Conservation (phyloP, 805 yeast species). For the Suhomyces xylopsoci region DNA sequence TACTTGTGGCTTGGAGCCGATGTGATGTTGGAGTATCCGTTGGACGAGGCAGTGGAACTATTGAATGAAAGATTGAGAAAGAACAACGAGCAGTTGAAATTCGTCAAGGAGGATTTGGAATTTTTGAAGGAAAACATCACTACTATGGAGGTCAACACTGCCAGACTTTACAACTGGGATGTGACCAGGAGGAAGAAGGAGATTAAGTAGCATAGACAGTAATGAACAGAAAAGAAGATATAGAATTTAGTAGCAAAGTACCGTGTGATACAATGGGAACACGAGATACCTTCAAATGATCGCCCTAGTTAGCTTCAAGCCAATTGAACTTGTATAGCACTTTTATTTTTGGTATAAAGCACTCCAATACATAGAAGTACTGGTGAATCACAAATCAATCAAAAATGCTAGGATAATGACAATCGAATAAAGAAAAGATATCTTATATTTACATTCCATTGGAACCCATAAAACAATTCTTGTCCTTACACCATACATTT, state of each 20-base stretch:
- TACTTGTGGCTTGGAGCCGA: conserved; percentile 97
- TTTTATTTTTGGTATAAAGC: too few relatives aligned
- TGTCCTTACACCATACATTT: neutral
- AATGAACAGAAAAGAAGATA: neutral
- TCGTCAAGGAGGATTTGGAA: conserved; percentile 80
- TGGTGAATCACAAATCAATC: too few relatives aligned
- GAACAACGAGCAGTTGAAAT: conserved; percentile 55
- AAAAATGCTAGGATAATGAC: too few relatives aligned
- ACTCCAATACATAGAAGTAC: too few relatives aligned
- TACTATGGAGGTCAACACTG: conserved; percentile 96
- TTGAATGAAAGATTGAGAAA: conserved; percentile 58
- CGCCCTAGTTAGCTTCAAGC: too few relatives aligned
- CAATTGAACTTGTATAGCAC: too few relatives aligned
- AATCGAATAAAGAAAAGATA: too few relatives aligned
- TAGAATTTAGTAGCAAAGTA: neutral
- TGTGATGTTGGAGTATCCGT: conserved; percentile 92
- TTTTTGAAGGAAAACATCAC: conserved; percentile 86
- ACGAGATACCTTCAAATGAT: too few relatives aligned
- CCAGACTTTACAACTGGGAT: conserved; percentile 87
- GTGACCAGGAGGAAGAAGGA: conserved; percentile 65
- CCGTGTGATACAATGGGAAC: too few relatives aligned
- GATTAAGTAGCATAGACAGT: neutral
- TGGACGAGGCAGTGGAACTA: conserved; percentile 79
- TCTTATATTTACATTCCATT: too few relatives aligned
- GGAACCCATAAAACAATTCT: neutral